Base-by-base conservation (phyloP, 2,329 filamentous ascomycete genomes). In the Aspergillus sp. region DNA sequence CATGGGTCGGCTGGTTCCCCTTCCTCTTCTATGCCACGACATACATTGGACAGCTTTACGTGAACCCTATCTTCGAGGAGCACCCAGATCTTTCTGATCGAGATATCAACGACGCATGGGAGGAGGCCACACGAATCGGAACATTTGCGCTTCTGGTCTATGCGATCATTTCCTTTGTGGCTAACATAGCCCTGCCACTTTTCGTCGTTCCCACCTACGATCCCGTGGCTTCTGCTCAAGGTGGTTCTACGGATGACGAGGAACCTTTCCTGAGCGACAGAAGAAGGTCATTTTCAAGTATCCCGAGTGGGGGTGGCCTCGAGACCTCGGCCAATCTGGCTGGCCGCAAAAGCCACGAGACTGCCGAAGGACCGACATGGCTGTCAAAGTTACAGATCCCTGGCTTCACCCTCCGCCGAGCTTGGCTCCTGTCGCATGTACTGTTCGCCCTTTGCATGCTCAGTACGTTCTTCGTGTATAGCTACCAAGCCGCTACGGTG, bases 1-100 rank as follows among this genome's bases (percentile, higher is more conserved):
- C 92, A 5, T 98, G 93, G 93, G 88, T 97, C 58, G 94, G 92
- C 55, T 97, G 94, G 86, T 98, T 97, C 69, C 93, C 93, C 1
- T 92, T 96, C 74, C 83, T 98, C 2, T 97, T 96, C 78, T 98
- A 98, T 79, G 92, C 92, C 5, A 96, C 92, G 1, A 96, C 92
- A 18, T 98, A 95, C 74, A 90, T 97, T 66, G 93, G 91, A 62
- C 92, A 96, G 72, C 90, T 98, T 58, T 96, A 96, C 68, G 90
- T 92, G 18, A 89, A 96, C 71, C 92, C 92, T 0, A 90, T 85
- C 66, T 87, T 97, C 54, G 82, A 87, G 65, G 80, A 85, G 54
- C 90, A 96, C 66, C 92, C 92, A 0, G 78, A 94, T 72, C 89
- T 96, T 82, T 85, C 87, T 0, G 84, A 88, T 0, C 82, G 84